Evolutionary conservation across 73 alveolate species (phyloP).

Genomic region (Stentor roeselii): DNA sequence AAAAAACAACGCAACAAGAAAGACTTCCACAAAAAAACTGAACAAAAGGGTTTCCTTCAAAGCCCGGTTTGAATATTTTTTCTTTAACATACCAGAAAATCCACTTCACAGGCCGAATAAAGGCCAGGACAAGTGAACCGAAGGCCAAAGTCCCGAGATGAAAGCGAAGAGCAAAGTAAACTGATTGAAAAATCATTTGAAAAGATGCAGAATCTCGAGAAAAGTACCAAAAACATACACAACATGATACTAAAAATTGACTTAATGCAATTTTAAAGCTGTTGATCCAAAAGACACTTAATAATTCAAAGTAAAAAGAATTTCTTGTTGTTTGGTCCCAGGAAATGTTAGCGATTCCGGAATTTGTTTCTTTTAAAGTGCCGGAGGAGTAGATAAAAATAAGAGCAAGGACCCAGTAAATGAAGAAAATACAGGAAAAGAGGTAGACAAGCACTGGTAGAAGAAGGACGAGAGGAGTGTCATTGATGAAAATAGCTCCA

Average conservation of each 20-base stretch:
- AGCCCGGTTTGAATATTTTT: constrained; percentile 44
- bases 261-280: constrained; percentile 83
- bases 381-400: constrained; percentile 81
- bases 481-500: constrained; percentile 81
- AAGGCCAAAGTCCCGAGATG: constrained; percentile 95
- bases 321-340: constrained; percentile 85
- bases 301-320: constrained; percentile 80
- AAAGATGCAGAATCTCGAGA: constrained; percentile 71
- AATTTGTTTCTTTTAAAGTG: constrained; percentile 64
- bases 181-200: constrained; percentile 62
- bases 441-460: constrained; percentile 89
- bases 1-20: constrained; percentile 81
- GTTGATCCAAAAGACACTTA: constrained; percentile 87
- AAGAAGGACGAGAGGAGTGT: constrained; percentile 62
- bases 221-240: constrained; percentile 94
- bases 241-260: constrained; percentile 84
- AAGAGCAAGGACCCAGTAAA: constrained; percentile 82
- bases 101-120: constrained; percentile 73
- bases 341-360: constrained; percentile 74
- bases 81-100: constrained; percentile 37
- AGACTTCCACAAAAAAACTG: constrained; percentile 66
- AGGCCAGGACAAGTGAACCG: constrained; percentile 91
- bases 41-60: constrained; percentile 54
- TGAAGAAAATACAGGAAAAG: constrained; percentile 58
- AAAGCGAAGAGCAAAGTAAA: constrained; percentile 79